phyloP scores from a whole-genome alignment of 331 rosid species.

The Ulmus americana region DNA sequence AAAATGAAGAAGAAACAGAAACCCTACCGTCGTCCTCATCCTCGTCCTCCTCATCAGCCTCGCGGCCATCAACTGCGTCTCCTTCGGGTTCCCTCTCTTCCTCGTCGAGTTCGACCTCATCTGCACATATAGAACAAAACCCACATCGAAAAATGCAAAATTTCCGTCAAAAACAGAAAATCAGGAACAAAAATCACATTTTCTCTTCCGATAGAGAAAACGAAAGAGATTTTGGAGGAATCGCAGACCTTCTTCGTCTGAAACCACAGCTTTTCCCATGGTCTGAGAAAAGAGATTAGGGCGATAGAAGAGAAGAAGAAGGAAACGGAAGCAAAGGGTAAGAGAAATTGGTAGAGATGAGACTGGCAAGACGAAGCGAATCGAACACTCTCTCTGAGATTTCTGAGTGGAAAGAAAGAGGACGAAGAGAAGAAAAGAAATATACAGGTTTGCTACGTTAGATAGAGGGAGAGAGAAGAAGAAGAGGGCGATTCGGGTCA shows the following conservation, averaged over 20 bases:
- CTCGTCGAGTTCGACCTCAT: constrained; percentile 65
- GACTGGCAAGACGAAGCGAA: not conserved
- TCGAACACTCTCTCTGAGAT: too few species aligned
- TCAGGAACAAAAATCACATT: not conserved
- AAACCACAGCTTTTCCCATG: constrained; percentile 69
- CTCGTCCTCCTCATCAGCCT: constrained; percentile 53
- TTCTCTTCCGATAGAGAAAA: not conserved
- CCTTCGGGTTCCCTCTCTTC: constrained; percentile 75
- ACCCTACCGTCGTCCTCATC: constrained; percentile 82
- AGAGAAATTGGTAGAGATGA: not conserved
- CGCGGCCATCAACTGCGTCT: constrained; percentile 42
- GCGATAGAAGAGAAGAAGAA: constrained; percentile 6
- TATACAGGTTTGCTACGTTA: too few species aligned
- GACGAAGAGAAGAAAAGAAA: too few species aligned
- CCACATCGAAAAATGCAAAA: constrained; percentile 19
- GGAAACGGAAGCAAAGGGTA: not conserved
- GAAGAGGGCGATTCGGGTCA: too few species aligned
- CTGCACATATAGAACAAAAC: constrained; percentile 36
- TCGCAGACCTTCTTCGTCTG: constrained; percentile 72
- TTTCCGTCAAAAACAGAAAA: not conserved
- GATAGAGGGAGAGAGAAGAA: too few species aligned
- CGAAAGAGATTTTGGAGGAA: not conserved
- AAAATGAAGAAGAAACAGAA: constrained; percentile 9
- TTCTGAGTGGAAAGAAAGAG: too few species aligned
- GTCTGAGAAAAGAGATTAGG: constrained; percentile 4